phyloP scores from a whole-genome alignment of 75 land plant genomes.

The Larix kaempferi region DNA sequence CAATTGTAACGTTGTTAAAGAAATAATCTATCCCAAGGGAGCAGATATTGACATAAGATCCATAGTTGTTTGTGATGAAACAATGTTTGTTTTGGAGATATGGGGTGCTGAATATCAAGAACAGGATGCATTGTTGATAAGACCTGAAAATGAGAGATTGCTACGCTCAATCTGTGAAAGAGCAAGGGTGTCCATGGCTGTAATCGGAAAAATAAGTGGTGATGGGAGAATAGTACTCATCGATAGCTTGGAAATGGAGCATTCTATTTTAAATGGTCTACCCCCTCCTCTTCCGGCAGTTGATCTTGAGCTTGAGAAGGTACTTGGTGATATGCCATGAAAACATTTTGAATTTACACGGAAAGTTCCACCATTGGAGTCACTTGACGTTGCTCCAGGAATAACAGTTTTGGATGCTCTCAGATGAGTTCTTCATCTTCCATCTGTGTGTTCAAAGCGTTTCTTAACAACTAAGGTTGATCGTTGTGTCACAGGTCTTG shows the following conservation, averaged over 20 bases:
- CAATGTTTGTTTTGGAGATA: constrained; percentile 94
- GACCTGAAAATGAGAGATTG: constrained; percentile 65
- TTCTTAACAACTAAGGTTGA: no score
- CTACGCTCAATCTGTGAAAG: constrained; percentile 77
- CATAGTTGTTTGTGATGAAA: constrained; percentile 89
- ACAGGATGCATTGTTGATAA: constrained; percentile 90
- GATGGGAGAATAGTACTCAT: constrained; percentile 66
- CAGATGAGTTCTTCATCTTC: no score
- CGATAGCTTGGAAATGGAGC: constrained; percentile 51
- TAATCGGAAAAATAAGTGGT: constrained; percentile 88
- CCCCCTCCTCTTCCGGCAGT: constrained; percentile 73
- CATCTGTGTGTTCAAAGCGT: no score
- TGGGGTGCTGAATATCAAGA: constrained; percentile 99
- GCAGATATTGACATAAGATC: constrained; percentile 91
- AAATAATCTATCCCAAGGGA: constrained; percentile 94
- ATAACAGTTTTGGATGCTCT: no score
- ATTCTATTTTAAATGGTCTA: constrained; percentile 39
- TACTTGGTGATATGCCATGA: constrained; percentile 92
- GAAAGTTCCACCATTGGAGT: no score
- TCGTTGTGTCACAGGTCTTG: no score
- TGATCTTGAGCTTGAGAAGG: constrained; percentile 93
- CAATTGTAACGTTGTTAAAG: constrained; percentile 97
- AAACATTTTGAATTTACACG: no score
- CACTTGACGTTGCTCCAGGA: no score
- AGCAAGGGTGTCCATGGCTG: constrained; percentile 96